Evolutionary conservation across 2,329 filamentous ascomycete species (phyloP), one percentile per base, ranked within the genome.

Genomic region (Didymella segeticola): DNA sequence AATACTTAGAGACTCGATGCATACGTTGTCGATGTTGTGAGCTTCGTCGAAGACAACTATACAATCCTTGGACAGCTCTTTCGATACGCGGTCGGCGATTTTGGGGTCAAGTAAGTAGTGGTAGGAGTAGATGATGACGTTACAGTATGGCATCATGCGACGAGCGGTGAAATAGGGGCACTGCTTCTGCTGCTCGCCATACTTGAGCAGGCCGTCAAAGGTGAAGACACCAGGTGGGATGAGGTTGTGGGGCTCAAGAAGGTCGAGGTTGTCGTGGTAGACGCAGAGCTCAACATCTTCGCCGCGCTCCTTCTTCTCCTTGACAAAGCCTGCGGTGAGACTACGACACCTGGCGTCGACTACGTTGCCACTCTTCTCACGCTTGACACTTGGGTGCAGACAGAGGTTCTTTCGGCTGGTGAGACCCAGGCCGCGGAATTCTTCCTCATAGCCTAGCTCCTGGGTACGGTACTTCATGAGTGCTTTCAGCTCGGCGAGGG

Each of bases 1-100:
- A 34, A 96, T 98, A 70, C 95, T 99, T 11, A 98, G 79, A 2
- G 95, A 93, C 71, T 99, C 95, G 63, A 99, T 99, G 73, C 96
- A 99, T 54, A 99, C 95, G 71, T 99, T 99, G 82, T 99, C 95
- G 65, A 99, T 99, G 70, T 99, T 99, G 79, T 99, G 95, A 12
- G 95, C 95, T 75, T 99, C 95, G 69, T 99, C 95, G 62, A 99
- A 99, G 3, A 99, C 95, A 17, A 99, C 91, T 46, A 99, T 99
- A 73, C 93, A 97, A 74, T 99, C 96, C 66, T 97, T 97, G 0
- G 95, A 97, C 10, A 99, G 85, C 69, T 99, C 95, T 74, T 89
- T 92, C 0, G 95, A 98, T 2, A 98, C 93, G 53, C 93, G 78
- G 71, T 99, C 95, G 11, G 95, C 95, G 67, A 99, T 99, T 74